Percentiles rank a stretch among this genome's conserved stretches.
Evolutionary conservation across 768 basidiomycete species (phyloP).

Genomic region (Xerocomellus amylosporus): DNA sequence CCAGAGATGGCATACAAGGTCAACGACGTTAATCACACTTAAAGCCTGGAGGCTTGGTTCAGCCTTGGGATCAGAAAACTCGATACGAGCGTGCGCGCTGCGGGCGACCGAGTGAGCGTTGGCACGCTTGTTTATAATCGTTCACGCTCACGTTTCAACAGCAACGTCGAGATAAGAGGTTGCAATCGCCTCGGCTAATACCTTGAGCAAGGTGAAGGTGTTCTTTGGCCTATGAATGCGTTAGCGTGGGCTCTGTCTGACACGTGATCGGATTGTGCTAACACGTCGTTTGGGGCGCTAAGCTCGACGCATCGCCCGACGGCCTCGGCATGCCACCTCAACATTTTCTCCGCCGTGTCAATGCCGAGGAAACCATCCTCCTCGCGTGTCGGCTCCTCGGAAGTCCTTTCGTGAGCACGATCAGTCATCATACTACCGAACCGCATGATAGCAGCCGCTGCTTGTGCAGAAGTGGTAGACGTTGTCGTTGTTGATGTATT

Average conservation of each 20-base stretch:
- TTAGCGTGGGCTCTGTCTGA: neutral
- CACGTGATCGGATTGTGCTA: slow-evolving; percentile 31
- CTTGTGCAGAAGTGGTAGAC: slow-evolving; percentile 73
- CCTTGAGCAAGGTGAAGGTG: slow-evolving; percentile 75
- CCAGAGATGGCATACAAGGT: slow-evolving; percentile 94
- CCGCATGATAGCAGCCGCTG: slow-evolving; percentile 85
- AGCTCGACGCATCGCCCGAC: slow-evolving; percentile 93
- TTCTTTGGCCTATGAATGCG: slow-evolving; percentile 72
- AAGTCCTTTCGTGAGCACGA: slow-evolving; percentile 46
- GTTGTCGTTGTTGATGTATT: slow-evolving; percentile 57
- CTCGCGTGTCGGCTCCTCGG: slow-evolving; percentile 71
- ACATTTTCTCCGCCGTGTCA: slow-evolving; percentile 81
- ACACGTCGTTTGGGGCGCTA: slow-evolving; percentile 81
- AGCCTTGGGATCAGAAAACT: slow-evolving; percentile 66
- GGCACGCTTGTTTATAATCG: neutral
- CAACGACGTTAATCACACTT: slow-evolving; percentile 62
- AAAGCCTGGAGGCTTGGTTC: slow-evolving; percentile 80
- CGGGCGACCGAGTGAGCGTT: slow-evolving; percentile 3
- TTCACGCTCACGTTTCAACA: slow-evolving; percentile 78
- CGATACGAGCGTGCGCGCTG: slow-evolving; percentile 71
- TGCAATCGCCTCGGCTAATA: slow-evolving; percentile 84
- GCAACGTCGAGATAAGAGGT: slow-evolving; percentile 87
- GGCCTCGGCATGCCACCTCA: slow-evolving; percentile 98
- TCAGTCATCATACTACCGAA: slow-evolving; percentile 76
- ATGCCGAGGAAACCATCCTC: slow-evolving; percentile 81